Percentiles rank a stretch among this genome's conserved stretches.
These are phyloP conservation scores for Trypanosoma boissoni DNA, from an alignment of 208 protist genomes.

Conservation along the genomic window DNA sequence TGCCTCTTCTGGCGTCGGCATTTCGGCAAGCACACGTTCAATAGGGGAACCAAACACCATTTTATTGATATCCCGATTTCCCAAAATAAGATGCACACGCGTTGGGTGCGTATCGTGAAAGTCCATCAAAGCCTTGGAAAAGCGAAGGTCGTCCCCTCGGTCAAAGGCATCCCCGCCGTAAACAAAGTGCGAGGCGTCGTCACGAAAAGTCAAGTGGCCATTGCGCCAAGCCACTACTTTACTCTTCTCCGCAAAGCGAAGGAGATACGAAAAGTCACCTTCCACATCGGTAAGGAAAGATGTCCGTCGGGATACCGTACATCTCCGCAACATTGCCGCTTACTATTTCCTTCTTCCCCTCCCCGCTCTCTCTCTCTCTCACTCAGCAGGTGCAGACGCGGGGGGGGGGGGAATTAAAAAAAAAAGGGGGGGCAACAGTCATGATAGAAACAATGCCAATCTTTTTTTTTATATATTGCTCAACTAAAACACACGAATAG, in stretches of 20 bases:
- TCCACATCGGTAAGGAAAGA: slow-evolving; percentile 89
- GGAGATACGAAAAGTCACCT: slow-evolving; percentile 80
- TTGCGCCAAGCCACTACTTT: slow-evolving; percentile 21
- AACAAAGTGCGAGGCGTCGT: slow-evolving; percentile 69
- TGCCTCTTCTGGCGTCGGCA: slow-evolving; percentile 23
- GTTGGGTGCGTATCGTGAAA: slow-evolving; percentile 71
- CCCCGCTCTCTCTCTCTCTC: no score
- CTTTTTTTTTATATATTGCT: no score
- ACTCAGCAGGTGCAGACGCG: no score
- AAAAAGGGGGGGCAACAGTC: no score
- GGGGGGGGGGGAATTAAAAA: no score
- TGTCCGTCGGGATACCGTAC: slow-evolving; percentile 25
- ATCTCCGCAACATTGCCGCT: slow-evolving; percentile 27
- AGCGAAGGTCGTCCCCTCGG: slow-evolving; percentile 69
- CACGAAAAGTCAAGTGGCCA: slow-evolving; percentile 39
- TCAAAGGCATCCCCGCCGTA: slow-evolving; percentile 91
- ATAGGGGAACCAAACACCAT: slow-evolving; percentile 46
- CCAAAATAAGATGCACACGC: slow-evolving; percentile 84
- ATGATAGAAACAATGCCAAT: no score
- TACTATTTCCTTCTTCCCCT: not conserved
- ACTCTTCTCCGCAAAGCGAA: slow-evolving; percentile 53
- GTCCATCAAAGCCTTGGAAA: slow-evolving; percentile 56
- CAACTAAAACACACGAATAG: no score
- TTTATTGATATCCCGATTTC: slow-evolving; percentile 92
- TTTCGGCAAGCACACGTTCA: slow-evolving; percentile 12